Base-by-base conservation (phyloP, 108 stramenopile genomes). In the Craspedostauros australis region DNA sequence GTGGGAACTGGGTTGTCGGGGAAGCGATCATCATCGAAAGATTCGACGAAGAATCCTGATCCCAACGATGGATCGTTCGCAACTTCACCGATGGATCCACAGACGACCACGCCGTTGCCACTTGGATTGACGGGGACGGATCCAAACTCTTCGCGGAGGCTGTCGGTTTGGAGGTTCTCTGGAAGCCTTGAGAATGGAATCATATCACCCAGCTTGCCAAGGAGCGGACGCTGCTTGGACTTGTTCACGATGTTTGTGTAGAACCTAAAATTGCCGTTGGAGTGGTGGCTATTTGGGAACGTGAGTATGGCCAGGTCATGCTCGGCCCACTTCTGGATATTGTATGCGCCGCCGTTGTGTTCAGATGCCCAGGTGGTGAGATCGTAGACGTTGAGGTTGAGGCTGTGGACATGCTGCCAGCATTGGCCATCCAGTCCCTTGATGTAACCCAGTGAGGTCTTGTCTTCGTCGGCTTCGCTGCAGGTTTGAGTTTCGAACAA, bases 311-410 rank as follows among this genome's bases (percentile, higher is more conserved):
- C 15, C 5, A 41, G 41, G 2, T 44, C 53, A 31, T 20, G 12
- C 20, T 3, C 19, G 8, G 53, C 62, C 14, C 21, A 50, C 36
- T 60, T 21, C 8, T 22, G n/a, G 38, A 55, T 55, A 22, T 11
- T 54, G 3, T 27, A 42, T 2, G 42, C 15, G 30, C 43, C 54
- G 32, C 63, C 63, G 2, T 62, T 57, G 39, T 71, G 70, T 25
- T 11, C n/a, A 24, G 30, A 43, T 18, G 36, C 20, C 73, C 73
- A 84, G 29, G 58, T 62, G 9, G 76, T 77, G 16, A 79, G 61
- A 34, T 84, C 82, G 36, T 77, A 84, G 30, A 84, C 72, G 47
- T 71, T 66, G 24, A 50, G 50, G 37, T 69, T 50, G 9, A 72
- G 60, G 31, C 57, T 73, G 52, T 84, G 78, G 1, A 80, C 76